Evolutionary conservation across 805 yeast genomes (phyloP), one percentile per base, ranked within the genome.

Genomic region (Sporopachydermia quercuum): DNA sequence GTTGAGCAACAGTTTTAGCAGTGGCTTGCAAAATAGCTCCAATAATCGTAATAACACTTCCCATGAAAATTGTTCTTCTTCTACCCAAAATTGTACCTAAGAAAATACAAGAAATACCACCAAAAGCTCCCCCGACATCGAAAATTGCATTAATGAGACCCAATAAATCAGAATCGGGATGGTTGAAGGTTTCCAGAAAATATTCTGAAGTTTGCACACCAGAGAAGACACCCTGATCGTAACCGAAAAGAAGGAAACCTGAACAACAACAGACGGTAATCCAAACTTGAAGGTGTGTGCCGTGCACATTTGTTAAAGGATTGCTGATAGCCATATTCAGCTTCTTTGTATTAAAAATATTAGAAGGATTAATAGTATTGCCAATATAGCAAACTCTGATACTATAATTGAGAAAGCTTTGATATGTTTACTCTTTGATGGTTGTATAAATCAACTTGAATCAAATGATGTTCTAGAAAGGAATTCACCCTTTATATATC

Each of bases 181-280:
- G 50, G 19, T 39, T 44, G 35, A 39, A 49, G 19, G 49, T 35
- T 6, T 39, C 39, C 18, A 55, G 50, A 43, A 52, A 56, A 43
- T 52, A 54, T 5, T 58, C 53, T 3, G 60, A 48, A 39, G 48
- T 47, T 40, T 55, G 55, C 30, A 58, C 58, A 16, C 61, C 61
- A 16, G 55, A 57, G 64, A 64, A 62, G 43, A 64, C 57, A 37
- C 68, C 69, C 43, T 63, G 68, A 45, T 64, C 69, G 43, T 61
- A 62, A 17, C 69, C 69, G 41, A 62, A 61, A 44, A 62, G 56
- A 40, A 62, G 58, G 38, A 62, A 23, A 23, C 30, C 30, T 8
- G 30, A 23, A n/a, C 30, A 23, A n/a, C 30, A 23, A n/a, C 30
- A 23, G 13, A 23, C 13, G 30, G 30, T 23, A n/a, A 23, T 23